Evolutionary conservation across 306 rosid species (phyloP).

Genomic region (Cucurbita ficifolia): DNA sequence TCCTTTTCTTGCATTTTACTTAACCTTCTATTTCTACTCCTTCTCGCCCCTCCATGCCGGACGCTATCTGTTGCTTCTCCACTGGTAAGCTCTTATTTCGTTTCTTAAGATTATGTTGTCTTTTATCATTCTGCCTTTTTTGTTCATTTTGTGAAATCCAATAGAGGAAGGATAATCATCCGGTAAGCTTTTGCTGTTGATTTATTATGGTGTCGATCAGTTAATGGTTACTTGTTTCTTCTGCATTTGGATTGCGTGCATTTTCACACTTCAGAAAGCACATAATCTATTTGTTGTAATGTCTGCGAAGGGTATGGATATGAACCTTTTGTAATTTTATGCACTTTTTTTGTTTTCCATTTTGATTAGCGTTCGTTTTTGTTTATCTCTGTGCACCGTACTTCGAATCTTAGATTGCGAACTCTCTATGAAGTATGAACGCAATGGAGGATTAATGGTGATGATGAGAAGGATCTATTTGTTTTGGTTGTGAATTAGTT

Average conservation of each 20-base stretch:
- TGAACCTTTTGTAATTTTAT: not conserved
- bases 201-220: not conserved
- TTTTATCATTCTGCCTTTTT: not conserved
- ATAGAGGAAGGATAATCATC: not conserved
- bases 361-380: not conserved
- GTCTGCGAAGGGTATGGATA: not conserved
- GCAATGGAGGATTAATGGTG: not conserved
- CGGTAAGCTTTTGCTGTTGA: not conserved
- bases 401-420: not conserved
- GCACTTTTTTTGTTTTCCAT: not conserved
- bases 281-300: not conserved
- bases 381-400: not conserved
- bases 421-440: not conserved
- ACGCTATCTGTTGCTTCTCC: constrained; percentile 3
- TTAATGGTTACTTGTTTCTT: not conserved
- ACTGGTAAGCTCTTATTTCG: not conserved
- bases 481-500: not conserved
- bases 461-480: not conserved
- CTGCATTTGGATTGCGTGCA: not conserved
- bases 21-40: constrained; percentile 28
- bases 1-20: constrained; percentile 21
- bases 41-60: constrained; percentile 1
- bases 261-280: not conserved
- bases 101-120: not conserved
- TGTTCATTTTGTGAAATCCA: not conserved